phyloP scores from a whole-genome alignment of 2,329 filamentous ascomycete genomes.

The Arachnopeziza araneosa region DNA sequence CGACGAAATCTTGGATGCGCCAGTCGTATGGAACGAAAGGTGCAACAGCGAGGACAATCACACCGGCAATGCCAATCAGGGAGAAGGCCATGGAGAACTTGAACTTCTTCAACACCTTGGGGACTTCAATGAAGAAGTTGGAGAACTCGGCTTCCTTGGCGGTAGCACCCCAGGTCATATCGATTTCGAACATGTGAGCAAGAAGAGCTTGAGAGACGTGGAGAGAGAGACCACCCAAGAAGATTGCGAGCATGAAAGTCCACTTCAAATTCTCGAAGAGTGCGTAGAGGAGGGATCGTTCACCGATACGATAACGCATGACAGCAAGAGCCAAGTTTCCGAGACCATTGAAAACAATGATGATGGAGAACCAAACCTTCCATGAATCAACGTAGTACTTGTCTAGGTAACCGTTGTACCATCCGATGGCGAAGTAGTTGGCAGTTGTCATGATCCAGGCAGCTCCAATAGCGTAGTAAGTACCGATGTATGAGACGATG shows the following conservation, averaged over 20 bases:
- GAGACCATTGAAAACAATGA: slow-evolving; percentile 71
- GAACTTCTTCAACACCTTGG: slow-evolving; percentile 71
- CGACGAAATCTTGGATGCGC: slow-evolving; percentile 66
- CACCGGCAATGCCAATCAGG: slow-evolving; percentile 49
- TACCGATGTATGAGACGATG: slow-evolving; percentile 71
- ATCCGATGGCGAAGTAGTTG: slow-evolving; percentile 73
- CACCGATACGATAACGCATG: slow-evolving; percentile 66
- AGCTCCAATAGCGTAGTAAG: slow-evolving; percentile 73
- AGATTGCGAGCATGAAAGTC: slow-evolving; percentile 69
- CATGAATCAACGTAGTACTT: slow-evolving; percentile 76
- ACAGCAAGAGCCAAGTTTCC: slow-evolving; percentile 67
- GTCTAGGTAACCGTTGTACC: slow-evolving; percentile 72
- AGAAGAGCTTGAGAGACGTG: slow-evolving; percentile 77
- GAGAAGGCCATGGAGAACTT: slow-evolving; percentile 40
- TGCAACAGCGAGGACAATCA: slow-evolving; percentile 55
- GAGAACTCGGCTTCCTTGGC: slow-evolving; percentile 76
- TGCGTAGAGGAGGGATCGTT: slow-evolving; percentile 52
- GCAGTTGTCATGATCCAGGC: slow-evolving; percentile 67
- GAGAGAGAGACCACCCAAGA: slow-evolving; percentile 74
- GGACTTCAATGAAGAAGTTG: slow-evolving; percentile 81
- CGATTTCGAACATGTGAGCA: slow-evolving; percentile 76
- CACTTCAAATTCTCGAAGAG: slow-evolving; percentile 65
- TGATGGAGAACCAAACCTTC: slow-evolving; percentile 75
- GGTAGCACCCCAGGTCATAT: slow-evolving; percentile 84
- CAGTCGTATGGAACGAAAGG: slow-evolving; percentile 61